Conservation (phyloP, 768 basidiomycete species). For the Psilocybe azurescens region DNA sequence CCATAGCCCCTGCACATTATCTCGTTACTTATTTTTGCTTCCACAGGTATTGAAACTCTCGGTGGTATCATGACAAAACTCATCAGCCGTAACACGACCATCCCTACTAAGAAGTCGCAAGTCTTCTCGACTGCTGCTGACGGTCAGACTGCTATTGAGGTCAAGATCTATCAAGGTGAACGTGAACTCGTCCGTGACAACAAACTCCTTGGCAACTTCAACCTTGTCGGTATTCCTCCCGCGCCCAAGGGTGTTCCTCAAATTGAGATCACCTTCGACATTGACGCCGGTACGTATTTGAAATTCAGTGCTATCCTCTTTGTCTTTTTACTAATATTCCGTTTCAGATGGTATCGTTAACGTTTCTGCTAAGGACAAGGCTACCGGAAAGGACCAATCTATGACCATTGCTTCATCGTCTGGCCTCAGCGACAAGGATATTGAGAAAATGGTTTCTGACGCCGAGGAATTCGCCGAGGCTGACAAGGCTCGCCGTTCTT, state of each 20-base stretch:
- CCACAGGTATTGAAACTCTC: conserved; percentile 86
- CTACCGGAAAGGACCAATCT: conserved; percentile 87
- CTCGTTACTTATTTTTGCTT: neutral
- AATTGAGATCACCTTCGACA: conserved; percentile 93
- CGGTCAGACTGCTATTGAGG: conserved; percentile 99
- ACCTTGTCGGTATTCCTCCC: conserved; percentile 96
- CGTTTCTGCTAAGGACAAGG: conserved; percentile 95
- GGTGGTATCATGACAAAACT: conserved; percentile 99
- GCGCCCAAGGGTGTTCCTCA: conserved; percentile 85
- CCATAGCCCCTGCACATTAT: neutral
- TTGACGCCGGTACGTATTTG: conserved; percentile 78
- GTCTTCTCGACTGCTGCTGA: conserved; percentile 99
- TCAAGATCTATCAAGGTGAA: conserved; percentile 99
- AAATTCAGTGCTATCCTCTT: neutral
- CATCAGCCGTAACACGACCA: conserved; percentile 97
- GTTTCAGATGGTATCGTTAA: conserved; percentile 90
- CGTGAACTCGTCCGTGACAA: conserved; percentile 98
- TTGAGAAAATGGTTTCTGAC: conserved; percentile 95
- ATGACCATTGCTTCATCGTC: conserved; percentile 99
- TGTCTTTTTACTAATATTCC: conserved; percentile 11
- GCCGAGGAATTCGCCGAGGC: conserved; percentile 93
- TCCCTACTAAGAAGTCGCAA: conserved; percentile 99
- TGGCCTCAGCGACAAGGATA: conserved; percentile 94
- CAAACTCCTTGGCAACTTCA: conserved; percentile 99
- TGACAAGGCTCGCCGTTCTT: conserved; percentile 83